Conservation (phyloP, 352 stramenopile genomes). For the Globisporangium recalcitrans region DNA sequence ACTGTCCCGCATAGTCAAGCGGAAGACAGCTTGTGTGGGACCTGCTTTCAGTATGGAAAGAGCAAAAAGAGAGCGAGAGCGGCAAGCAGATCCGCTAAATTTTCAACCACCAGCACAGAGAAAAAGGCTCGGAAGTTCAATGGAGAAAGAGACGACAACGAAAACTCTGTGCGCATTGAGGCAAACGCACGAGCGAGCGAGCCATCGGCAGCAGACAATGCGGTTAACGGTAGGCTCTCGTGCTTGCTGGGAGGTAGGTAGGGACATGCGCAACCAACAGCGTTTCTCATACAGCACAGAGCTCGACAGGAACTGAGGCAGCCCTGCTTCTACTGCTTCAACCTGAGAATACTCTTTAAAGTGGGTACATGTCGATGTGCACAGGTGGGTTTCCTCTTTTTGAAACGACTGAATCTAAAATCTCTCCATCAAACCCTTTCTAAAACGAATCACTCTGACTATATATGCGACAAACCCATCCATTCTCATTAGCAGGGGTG, state of each 20-base stretch:
- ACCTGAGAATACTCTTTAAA: no score
- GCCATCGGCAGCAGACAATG: neutral
- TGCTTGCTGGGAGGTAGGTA: neutral
- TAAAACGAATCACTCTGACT: neutral
- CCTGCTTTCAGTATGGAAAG: neutral
- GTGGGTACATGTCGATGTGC: no score
- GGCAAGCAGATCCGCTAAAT: neutral
- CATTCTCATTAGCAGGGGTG: neutral
- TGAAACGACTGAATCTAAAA: no score
- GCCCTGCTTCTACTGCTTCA: no score
- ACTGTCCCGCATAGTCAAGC: neutral
- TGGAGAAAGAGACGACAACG: neutral
- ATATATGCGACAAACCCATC: neutral
- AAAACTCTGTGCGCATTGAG: neutral
- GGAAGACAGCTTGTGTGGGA: neutral
- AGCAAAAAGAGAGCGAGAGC: neutral
- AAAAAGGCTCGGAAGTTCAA: neutral
- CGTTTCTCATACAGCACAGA: no score
- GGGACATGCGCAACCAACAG: neutral
- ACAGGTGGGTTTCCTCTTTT: no score
- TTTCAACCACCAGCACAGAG: neutral
- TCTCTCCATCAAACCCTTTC: no score
- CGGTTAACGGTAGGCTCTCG: neutral
- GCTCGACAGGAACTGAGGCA: no score
- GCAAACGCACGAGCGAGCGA: neutral